Evolutionary conservation across 306 rosid species (phyloP).

Genomic region (Cicer yamashitae): DNA sequence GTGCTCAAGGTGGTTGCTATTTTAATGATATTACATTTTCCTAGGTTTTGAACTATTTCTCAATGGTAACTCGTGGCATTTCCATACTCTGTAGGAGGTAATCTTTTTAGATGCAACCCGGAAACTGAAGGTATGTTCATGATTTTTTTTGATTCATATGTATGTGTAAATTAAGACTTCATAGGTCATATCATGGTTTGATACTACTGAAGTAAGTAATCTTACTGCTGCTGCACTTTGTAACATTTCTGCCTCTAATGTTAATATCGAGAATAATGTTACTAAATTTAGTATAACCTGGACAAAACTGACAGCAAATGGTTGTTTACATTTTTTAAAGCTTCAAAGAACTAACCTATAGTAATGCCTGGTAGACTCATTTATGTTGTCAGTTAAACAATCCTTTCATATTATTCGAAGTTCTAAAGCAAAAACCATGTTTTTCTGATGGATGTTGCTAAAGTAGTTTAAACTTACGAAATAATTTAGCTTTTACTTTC

Average conservation of each 20-base stretch:
- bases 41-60: constrained; percentile 37
- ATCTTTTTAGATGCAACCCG: constrained; percentile 70
- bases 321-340: constrained; percentile 7
- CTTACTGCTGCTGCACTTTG: constrained; percentile 14
- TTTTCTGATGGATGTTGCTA: constrained; percentile 30
- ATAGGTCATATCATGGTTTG: constrained; percentile 11
- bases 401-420: background rate
- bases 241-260: constrained; percentile 23
- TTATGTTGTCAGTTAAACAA: constrained; percentile 28
- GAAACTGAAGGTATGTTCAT: constrained; percentile 65
- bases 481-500: constrained; percentile 12
- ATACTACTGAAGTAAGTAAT: background rate
- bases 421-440: constrained; percentile 31
- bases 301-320: constrained; percentile 15
- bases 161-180: constrained; percentile 22
- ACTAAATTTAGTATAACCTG: constrained; percentile 15
- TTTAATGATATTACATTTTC: constrained; percentile 41
- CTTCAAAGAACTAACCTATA: constrained; percentile 12
- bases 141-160: constrained; percentile 36
- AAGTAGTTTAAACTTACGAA: constrained; percentile 31
- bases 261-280: constrained; percentile 15
- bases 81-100: constrained; percentile 66
- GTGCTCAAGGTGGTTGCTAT: constrained; percentile 75
- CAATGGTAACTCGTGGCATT: constrained; percentile 45
- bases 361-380: constrained; percentile 13